Evolutionary conservation across 257 asterid genomes (phyloP), one percentile per base, ranked within the genome.

Genomic region (Gentiana dahurica): DNA sequence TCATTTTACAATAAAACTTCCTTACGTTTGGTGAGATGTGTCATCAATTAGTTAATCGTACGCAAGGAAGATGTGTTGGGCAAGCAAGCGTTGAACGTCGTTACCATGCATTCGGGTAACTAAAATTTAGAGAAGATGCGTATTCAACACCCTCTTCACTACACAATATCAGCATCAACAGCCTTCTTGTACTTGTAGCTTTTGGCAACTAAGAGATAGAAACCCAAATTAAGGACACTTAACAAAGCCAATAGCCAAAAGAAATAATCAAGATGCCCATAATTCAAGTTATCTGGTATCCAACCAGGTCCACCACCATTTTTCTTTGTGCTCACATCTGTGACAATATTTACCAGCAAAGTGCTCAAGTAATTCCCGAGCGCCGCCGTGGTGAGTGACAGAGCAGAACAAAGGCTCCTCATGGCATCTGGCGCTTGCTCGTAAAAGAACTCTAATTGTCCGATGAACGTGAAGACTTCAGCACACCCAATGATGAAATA

Each of bases 351-450:
- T 15, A 80, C 92, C 50, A 83, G 39, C 38, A 80, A 39, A 44
- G 78, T 75, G 67, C 92, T 83, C 66, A 80, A 57, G 68, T 80
- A 83, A 59, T 77, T 75, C 43, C 92, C 92, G 0, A 71, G 61
- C 1, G 92, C 85, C 4, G 80, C 71, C 5, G 85, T 83, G 0
- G 84, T 83, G 0, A 83, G 80, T 2, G 81, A 78, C 35, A 83
- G 63, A 0, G 89, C 93, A 1, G 93, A 70, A 53, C 86, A 72
- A 10, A 83, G 33, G 36, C 83, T 80, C 62, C 85, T 75, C 92
- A 80, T 81, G 1, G 86, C 77, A 34, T 84, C 89, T 0, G 94
- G 94, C 0, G 87, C 86, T 65, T 81, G 85, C 34, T 81, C 89
- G 37, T 80, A 80, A 71, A 81, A 84, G 51, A 84, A 81, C 56